Percentiles rank a stretch among this genome's conserved stretches.
These are phyloP conservation scores for Lyophyllum semitale DNA, from an alignment of 768 basidiomycete species.

Conservation along the genomic window DNA sequence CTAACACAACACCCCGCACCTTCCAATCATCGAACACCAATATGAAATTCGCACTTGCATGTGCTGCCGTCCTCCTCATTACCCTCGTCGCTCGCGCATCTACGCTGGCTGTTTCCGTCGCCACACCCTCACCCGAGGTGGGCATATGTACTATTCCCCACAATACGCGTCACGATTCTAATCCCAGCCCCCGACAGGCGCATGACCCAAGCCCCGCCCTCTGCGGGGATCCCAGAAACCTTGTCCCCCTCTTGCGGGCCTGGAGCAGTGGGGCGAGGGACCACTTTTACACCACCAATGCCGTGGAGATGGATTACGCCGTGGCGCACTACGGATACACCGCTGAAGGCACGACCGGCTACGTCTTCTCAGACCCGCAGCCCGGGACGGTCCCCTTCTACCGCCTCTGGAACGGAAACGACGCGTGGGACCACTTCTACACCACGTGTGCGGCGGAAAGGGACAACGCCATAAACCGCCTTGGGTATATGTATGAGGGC, in stretches of 20 bases:
- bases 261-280: conserved; percentile 1
- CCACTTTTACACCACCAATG: conserved; percentile 14
- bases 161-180: too few species aligned
- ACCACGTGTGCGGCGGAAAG: conserved; percentile 18
- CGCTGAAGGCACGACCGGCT: conserved; percentile 9
- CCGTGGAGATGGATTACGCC: conserved; percentile 3
- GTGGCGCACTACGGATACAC: conserved; percentile 6
- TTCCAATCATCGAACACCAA: too few species aligned
- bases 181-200: too few species aligned
- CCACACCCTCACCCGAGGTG: too few species aligned
- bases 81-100: too few species aligned
- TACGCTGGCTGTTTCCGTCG: too few species aligned
- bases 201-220: too few species aligned
- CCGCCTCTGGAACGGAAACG: conserved; percentile 18
- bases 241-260: conserved; percentile 6
- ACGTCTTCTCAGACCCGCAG: conserved; percentile 11
- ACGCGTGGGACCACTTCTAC: conserved; percentile 21
- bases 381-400: conserved; percentile 19
- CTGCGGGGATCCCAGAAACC: conserved; percentile 2
- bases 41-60: too few species aligned
- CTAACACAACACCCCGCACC: too few species aligned
- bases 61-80: too few species aligned
- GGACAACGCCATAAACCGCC: conserved; percentile 5
- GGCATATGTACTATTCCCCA: too few species aligned
- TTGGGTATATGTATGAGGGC: conserved; percentile 17